Evolutionary conservation across 805 yeast genomes (phyloP).

Genomic region (Candida krabiensis): DNA sequence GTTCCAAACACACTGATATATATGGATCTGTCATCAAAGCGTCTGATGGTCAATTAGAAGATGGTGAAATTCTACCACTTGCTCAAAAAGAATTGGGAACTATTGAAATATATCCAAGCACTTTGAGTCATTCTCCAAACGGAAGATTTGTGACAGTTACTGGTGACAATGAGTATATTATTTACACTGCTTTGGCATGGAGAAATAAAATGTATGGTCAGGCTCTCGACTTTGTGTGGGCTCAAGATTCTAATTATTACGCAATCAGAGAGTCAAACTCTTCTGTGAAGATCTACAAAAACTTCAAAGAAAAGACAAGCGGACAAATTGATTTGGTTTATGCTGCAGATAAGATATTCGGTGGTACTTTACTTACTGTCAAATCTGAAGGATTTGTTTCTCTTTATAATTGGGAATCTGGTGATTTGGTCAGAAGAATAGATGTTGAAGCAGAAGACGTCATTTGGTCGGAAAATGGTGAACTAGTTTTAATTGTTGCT

Average conservation of each 20-base stretch:
- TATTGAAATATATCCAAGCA: constrained; percentile 88
- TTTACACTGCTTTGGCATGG: constrained; percentile 97
- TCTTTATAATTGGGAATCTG: constrained; percentile 93
- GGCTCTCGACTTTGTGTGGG: constrained; percentile 93
- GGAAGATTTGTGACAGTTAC: constrained; percentile 96
- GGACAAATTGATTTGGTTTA: constrained; percentile 65
- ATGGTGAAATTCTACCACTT: constrained; percentile 77
- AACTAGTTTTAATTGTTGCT: constrained; percentile 73
- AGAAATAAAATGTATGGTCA: constrained; percentile 91
- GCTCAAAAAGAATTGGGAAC: constrained; percentile 91
- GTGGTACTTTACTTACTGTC: constrained; percentile 87
- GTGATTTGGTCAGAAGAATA: constrained; percentile 79
- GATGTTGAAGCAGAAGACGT: constrained; percentile 84
- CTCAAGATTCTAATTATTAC: constrained; percentile 81
- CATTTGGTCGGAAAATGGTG: constrained; percentile 93
- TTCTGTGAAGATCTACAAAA: constrained; percentile 69
- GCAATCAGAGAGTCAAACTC: constrained; percentile 76
- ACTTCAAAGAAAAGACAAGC: constrained; percentile 75
- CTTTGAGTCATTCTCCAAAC: constrained; percentile 89
- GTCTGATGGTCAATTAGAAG: constrained; percentile 61
- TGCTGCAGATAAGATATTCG: constrained; percentile 75
- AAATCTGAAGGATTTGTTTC: constrained; percentile 82
- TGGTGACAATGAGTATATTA: constrained; percentile 97
- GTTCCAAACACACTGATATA: constrained; percentile 89
- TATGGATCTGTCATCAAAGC: constrained; percentile 77